Base-by-base conservation (phyloP, 2,329 filamentous ascomycete genomes). In the Eutypa lata region DNA sequence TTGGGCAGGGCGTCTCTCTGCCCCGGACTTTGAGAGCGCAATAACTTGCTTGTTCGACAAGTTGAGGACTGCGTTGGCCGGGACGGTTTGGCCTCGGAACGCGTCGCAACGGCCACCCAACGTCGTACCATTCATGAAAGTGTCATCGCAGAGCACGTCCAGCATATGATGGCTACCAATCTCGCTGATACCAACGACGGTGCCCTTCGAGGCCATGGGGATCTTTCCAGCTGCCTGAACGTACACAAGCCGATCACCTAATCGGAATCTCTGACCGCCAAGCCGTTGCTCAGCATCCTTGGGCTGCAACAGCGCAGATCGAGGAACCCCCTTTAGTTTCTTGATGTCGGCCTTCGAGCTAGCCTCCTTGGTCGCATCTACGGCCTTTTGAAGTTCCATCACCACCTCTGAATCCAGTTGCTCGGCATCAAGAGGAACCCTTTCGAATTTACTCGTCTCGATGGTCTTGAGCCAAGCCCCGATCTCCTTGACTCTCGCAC, bases 41-140 rank as follows among this genome's bases (percentile, higher is more conserved):
- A 96, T 77, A 19, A 96, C 81, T 73, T 99, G 94, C 62, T 83
- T 87, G 65, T 92, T 79, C 1, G 87, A 87, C 52, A 96, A 77
- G 72, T 99, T 99, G 33, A 99, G 80, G 2, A 97, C 91, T 1
- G 90, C 89, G n/a, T 89, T 88, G 7, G 88, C 83, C 2, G 91
- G 84, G 3, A 99, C 91, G 0, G 94, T 97, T 68, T 94, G 92
- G 49, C 94, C 94, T 35, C 93, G 86, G 84, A 99, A 99, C 37
- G 90, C 86, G 24, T 91, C 91, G 67, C 93, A 96, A 54, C 94
- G 87, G 52, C 92, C 91, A 54, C 90, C 89, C 16, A 99, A 80
- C 0, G 90, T 94, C 2, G 92, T 97, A 57, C 94, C 94, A 66
- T 91, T 96, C 92, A 99, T 97, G 72, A 99, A 99, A 0, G 91